Evolutionary conservation across 2,329 filamentous ascomycete species (phyloP).

Genomic region (Aspergillus thermomutatus): DNA sequence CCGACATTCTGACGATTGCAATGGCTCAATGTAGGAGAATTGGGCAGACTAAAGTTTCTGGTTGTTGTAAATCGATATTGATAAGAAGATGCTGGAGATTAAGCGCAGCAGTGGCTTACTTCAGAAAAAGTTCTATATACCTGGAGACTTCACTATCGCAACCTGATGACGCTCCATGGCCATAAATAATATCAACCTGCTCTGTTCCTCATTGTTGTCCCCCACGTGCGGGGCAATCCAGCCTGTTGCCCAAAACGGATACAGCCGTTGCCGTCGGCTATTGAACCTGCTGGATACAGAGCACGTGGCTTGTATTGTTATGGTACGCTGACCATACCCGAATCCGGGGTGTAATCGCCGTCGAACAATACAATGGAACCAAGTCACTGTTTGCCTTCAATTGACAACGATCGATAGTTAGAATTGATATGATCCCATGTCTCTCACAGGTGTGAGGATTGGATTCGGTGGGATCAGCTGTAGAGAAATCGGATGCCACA

Average conservation of each 20-base stretch:
- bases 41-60: neutral
- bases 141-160: neutral
- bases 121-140: neutral
- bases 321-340: constrained; percentile 2
- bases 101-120: neutral
- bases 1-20: constrained; percentile 22
- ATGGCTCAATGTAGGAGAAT: neutral
- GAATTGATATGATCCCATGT: no score
- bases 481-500: no score
- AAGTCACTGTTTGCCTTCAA: no score
- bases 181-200: neutral
- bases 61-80: neutral
- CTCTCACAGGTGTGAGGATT: no score
- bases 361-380: neutral
- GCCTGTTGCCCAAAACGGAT: constrained; percentile 1
- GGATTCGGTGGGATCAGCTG: no score
- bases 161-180: neutral
- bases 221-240: neutral
- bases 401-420: no score
- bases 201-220: neutral
- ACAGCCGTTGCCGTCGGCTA: constrained; percentile 18
- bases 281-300: constrained; percentile 3
- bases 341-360: neutral
- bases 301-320: constrained; percentile 7
- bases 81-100: neutral